Evolutionary conservation across 2,329 filamentous ascomycete species (phyloP).

Genomic region (Tothia fuscella): DNA sequence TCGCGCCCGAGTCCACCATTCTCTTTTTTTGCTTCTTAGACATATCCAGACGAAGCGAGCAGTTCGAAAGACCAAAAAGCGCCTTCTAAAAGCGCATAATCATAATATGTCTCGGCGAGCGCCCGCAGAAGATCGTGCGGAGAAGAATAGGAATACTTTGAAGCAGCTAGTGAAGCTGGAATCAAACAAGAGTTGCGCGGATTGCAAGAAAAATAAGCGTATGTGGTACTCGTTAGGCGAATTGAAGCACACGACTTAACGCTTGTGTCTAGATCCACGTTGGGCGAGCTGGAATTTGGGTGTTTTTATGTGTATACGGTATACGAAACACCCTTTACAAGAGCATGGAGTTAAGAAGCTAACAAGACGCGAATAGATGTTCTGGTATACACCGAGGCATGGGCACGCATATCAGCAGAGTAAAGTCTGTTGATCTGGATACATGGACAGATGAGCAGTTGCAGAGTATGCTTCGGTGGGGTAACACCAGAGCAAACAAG

Average conservation of each 20-base stretch:
- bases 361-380: constrained; percentile 39
- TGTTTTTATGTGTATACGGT: constrained; percentile 90
- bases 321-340: constrained; percentile 9
- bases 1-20: too few relatives aligned
- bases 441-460: constrained; percentile 98
- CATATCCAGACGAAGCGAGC: too few relatives aligned
- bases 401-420: constrained; percentile 95
- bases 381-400: constrained; percentile 97
- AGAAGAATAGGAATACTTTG: constrained; percentile 86
- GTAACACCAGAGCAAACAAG: constrained; percentile 92
- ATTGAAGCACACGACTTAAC: constrained; percentile 16
- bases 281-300: constrained; percentile 99
- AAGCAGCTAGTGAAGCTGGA: constrained; percentile 93
- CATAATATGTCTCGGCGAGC: constrained; percentile 74
- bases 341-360: constrained; percentile 9
- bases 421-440: constrained; percentile 96
- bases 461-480: constrained; percentile 88
- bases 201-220: constrained; percentile 99
- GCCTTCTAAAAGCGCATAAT: too few relatives aligned
- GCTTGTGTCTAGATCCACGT: constrained; percentile 61
- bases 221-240: constrained; percentile 24
- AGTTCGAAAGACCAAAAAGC: too few relatives aligned
- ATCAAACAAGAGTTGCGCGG: constrained; percentile 89
- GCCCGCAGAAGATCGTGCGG: constrained; percentile 73
- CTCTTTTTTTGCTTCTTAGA: too few relatives aligned